phyloP scores from a whole-genome alignment of 768 basidiomycete genomes.

The Boletus reticulatus region DNA sequence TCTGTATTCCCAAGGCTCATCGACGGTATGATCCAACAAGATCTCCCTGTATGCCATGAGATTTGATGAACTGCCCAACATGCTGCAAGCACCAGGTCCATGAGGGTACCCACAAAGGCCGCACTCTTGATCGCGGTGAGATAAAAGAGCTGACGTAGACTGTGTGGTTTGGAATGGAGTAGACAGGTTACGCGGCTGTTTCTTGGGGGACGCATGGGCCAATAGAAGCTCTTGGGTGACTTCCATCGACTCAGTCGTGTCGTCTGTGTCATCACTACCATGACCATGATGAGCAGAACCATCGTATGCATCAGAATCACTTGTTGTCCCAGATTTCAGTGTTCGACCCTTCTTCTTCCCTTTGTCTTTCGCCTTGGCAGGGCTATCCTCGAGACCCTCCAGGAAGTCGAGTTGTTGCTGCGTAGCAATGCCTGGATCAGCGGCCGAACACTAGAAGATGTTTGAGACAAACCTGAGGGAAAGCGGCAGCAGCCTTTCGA shows the following conservation, averaged over 20 bases:
- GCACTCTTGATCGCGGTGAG: conserved; percentile 36
- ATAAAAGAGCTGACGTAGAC: not conserved
- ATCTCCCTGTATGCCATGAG: conserved; percentile 69
- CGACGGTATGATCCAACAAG: conserved; percentile 58
- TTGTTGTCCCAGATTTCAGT: conserved; percentile 32
- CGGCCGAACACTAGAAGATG: not conserved
- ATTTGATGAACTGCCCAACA: conserved; percentile 65
- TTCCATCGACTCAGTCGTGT: conserved; percentile 25
- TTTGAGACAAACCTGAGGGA: conserved; percentile 30
- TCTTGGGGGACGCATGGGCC: not conserved
- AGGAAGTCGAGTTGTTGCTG: conserved; percentile 33
- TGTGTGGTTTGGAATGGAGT: conserved; percentile 3
- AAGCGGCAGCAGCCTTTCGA: conserved; percentile 62
- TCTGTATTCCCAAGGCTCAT: conserved; percentile 64
- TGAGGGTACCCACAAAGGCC: conserved; percentile 62
- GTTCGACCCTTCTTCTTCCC: conserved; percentile 33
- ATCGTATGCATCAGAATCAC: conserved; percentile 41
- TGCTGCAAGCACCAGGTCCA: conserved; percentile 49
- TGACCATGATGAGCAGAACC: conserved; percentile 14
- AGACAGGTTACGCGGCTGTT: conserved; percentile 1
- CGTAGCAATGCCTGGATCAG: conserved; percentile 9
- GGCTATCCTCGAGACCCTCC: conserved; percentile 36
- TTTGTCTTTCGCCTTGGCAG: conserved; percentile 36
- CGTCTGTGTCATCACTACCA: conserved; percentile 22
- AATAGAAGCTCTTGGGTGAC: conserved; percentile 2